These are phyloP conservation scores for Trichosporon faecale DNA, from an alignment of 1,284 basidiomycete species.

Conservation along the genomic window DNA sequence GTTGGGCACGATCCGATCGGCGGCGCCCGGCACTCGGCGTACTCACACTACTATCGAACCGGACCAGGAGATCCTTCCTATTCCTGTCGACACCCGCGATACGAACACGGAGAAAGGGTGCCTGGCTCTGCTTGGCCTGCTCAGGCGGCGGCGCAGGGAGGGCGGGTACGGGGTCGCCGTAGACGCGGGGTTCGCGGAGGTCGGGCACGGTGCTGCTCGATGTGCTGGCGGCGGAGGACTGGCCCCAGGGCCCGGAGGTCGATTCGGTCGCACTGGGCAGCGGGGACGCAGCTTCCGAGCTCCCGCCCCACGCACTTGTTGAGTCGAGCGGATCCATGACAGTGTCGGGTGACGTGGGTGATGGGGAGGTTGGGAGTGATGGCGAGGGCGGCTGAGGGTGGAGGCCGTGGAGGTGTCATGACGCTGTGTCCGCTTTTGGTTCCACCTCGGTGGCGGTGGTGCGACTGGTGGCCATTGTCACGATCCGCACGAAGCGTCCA, in stretches of 20 bases:
- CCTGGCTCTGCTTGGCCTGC: conserved; percentile 6
- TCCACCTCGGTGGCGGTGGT: neutral
- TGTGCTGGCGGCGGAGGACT: neutral
- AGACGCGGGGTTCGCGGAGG: conserved; percentile 42
- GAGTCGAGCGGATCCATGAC: conserved; percentile 2
- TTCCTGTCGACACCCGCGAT: conserved; percentile 88
- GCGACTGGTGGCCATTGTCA: neutral
- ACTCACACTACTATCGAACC: conserved; percentile 84
- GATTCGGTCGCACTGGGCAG: neutral
- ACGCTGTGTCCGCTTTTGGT: neutral
- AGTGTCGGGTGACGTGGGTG: neutral
- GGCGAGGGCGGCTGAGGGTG: neutral
- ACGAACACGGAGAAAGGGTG: conserved; percentile 75
- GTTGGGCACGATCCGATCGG: too few species aligned
- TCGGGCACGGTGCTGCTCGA: conserved; percentile 16
- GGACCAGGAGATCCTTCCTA: conserved; percentile 82
- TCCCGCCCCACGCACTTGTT: conserved; percentile 1
- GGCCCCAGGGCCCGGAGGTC: neutral
- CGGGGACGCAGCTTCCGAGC: neutral
- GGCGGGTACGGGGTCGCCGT: conserved; percentile 40
- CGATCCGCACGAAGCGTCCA: neutral
- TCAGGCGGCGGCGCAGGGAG: conserved; percentile 30
- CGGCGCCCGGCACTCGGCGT: neutral
- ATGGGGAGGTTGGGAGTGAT: neutral
- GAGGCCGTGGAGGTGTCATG: neutral